Percentiles rank a stretch among this genome's conserved stretches.
phyloP scores from a whole-genome alignment of 345 rosid species.

The Gossypium turneri region DNA sequence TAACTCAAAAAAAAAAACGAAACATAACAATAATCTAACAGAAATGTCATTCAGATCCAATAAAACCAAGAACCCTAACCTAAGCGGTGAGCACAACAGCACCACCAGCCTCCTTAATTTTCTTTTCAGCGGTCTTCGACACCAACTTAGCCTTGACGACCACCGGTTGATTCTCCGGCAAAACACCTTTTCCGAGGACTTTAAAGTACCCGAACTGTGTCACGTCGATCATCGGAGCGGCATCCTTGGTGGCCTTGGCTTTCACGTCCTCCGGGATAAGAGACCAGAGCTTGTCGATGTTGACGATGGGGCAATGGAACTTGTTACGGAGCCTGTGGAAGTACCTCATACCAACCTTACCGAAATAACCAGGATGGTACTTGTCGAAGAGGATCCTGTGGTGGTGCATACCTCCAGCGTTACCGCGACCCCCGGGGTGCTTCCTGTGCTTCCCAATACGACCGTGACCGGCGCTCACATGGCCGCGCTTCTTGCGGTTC shows the following conservation, averaged over 20 bases:
- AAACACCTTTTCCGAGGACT: conserved; percentile 69
- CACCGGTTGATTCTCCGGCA: conserved; percentile 65
- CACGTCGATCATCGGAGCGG: conserved; percentile 59
- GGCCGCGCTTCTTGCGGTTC: conserved; percentile 87
- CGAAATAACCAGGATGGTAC: conserved; percentile 82
- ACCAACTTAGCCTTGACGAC: conserved; percentile 74
- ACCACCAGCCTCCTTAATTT: conserved; percentile 78
- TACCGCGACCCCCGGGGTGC: conserved; percentile 86
- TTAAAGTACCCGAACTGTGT: conserved; percentile 73
- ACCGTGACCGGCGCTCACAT: conserved; percentile 82
- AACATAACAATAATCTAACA: not conserved
- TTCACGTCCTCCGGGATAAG: conserved; percentile 62
- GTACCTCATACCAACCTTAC: conserved; percentile 84
- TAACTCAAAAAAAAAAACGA: conserved; percentile 2
- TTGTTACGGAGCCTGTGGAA: conserved; percentile 80
- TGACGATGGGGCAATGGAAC: conserved; percentile 73
- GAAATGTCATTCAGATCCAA: not conserved
- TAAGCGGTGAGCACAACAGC: conserved; percentile 75
- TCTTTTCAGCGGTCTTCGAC: conserved; percentile 71
- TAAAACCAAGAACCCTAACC: conserved; percentile 19
- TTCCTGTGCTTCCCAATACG: conserved; percentile 80
- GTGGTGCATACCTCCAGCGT: conserved; percentile 90
- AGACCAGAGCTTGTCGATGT: conserved; percentile 82
- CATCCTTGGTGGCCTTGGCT: conserved; percentile 54
- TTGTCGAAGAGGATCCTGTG: conserved; percentile 90